These are phyloP conservation scores for Malus hybrid DNA, from an alignment of 331 rosid species.

Conservation along the genomic window DNA sequence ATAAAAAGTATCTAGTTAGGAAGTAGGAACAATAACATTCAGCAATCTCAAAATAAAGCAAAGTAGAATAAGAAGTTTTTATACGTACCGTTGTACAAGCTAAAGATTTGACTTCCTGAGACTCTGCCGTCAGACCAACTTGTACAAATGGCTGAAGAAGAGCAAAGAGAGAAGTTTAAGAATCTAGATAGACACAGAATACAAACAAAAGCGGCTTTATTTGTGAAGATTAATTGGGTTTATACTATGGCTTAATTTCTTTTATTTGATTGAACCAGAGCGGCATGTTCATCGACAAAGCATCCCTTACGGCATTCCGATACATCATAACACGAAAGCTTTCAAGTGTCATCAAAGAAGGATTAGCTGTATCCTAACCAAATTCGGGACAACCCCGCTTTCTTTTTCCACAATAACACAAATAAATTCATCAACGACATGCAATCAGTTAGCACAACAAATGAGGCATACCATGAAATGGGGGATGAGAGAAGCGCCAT, in stretches of 20 bases:
- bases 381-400: background rate
- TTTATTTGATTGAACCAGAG: background rate
- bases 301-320: background rate
- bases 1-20: background rate
- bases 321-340: background rate
- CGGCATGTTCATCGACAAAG: background rate
- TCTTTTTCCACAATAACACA: background rate
- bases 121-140: slow-evolving; percentile 80
- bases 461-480: slow-evolving; percentile 53
- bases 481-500: slow-evolving; percentile 87
- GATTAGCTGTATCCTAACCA: background rate
- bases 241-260: background rate
- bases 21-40: background rate
- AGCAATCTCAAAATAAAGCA: background rate
- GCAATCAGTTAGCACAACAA: background rate
- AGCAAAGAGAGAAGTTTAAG: slow-evolving; percentile 7
- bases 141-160: slow-evolving; percentile 64
- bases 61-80: background rate
- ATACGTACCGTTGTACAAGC: slow-evolving; percentile 78
- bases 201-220: background rate
- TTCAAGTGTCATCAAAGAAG: background rate
- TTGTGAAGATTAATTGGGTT: background rate
- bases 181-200: background rate
- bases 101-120: slow-evolving; percentile 67
- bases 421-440: background rate